Evolutionary conservation across 2,329 filamentous ascomycete species (phyloP).

Genomic region (Trichoderma endophyticum): DNA sequence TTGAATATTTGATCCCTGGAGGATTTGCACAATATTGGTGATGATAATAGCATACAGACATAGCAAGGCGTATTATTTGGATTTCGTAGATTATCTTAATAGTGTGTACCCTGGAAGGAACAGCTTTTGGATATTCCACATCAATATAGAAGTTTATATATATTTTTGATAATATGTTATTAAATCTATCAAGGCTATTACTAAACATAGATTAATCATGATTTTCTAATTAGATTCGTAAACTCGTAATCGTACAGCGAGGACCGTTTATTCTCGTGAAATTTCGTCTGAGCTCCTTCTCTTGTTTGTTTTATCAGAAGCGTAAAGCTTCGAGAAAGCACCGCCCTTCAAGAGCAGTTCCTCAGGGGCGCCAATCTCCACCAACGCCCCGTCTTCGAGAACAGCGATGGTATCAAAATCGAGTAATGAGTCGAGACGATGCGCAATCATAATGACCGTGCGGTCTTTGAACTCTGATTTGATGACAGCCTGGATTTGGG

Average conservation of each 20-base stretch:
- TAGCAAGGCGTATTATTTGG: constrained; percentile 7
- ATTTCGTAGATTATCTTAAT: background rate
- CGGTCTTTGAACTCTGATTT: constrained; percentile 30
- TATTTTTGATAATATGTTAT: background rate
- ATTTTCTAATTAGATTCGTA: background rate
- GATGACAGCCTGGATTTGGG: constrained; percentile 30
- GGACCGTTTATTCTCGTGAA: background rate
- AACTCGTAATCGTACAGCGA: background rate
- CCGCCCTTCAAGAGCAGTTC: constrained; percentile 25
- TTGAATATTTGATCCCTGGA: background rate
- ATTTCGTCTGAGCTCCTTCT: constrained; percentile 1
- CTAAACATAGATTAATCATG: background rate
- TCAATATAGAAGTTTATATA: background rate
- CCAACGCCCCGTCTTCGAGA: constrained; percentile 29
- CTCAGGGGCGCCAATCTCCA: constrained; percentile 29
- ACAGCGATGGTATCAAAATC: constrained; percentile 36
- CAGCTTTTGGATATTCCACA: background rate
- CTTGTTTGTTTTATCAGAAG: constrained; percentile 25
- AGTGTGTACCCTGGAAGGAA: background rate
- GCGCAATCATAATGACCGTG: constrained; percentile 36
- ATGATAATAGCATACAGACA: background rate
- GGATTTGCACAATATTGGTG: background rate
- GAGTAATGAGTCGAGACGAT: constrained; percentile 32
- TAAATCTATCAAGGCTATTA: background rate
- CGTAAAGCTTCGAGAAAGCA: constrained; percentile 26